A percentile compares a stretch with the other conserved stretches of the same genome.
phyloP scores from a whole-genome alignment of 2,329 filamentous ascomycete species.

The Diplocarpon mali region DNA sequence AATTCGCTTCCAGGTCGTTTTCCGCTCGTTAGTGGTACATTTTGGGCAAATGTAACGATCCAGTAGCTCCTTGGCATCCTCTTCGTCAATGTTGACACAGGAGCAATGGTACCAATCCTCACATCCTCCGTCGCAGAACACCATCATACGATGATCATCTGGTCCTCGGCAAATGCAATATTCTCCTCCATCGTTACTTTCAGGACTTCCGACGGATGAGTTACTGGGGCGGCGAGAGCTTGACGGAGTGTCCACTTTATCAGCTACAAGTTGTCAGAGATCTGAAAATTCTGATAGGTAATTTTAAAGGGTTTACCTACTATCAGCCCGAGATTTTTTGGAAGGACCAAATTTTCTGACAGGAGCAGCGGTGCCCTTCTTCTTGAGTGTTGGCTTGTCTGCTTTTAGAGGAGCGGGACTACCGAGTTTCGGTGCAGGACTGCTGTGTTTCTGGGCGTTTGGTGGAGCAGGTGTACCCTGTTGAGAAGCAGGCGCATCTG shows the following conservation, averaged over 20 bases:
- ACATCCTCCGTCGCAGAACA: slow-evolving; percentile 26
- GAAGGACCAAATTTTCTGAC: slow-evolving; percentile 13
- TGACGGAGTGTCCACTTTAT: slow-evolving; percentile 5
- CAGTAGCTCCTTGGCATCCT: slow-evolving; percentile 24
- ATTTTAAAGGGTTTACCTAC: slow-evolving; percentile 6
- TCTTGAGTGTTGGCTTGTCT: slow-evolving; percentile 18
- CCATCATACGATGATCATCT: slow-evolving; percentile 28
- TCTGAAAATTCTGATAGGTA: no score
- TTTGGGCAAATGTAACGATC: slow-evolving; percentile 26
- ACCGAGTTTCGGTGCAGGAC: slow-evolving; percentile 12
- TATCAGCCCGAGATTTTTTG: slow-evolving; percentile 16
- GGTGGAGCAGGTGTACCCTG: slow-evolving; percentile 20
- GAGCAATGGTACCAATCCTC: slow-evolving; percentile 28
- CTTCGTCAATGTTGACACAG: slow-evolving; percentile 23
- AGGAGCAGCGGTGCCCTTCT: slow-evolving; percentile 20
- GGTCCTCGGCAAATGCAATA: slow-evolving; percentile 27
- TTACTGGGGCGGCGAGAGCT: slow-evolving; percentile 11
- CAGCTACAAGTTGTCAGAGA: not conserved
- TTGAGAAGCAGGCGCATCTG: slow-evolving; percentile 18
- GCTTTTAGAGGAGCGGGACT: slow-evolving; percentile 16
- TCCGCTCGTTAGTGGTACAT: slow-evolving; percentile 17
- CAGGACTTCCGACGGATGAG: slow-evolving; percentile 9
- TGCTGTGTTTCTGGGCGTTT: not conserved
- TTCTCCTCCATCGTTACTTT: slow-evolving; percentile 25
- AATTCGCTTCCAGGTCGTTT: slow-evolving; percentile 26